These are phyloP conservation scores for Ophiostoma angusticollis DNA, from an alignment of 2,329 filamentous ascomycete genomes.

Conservation along the genomic window DNA sequence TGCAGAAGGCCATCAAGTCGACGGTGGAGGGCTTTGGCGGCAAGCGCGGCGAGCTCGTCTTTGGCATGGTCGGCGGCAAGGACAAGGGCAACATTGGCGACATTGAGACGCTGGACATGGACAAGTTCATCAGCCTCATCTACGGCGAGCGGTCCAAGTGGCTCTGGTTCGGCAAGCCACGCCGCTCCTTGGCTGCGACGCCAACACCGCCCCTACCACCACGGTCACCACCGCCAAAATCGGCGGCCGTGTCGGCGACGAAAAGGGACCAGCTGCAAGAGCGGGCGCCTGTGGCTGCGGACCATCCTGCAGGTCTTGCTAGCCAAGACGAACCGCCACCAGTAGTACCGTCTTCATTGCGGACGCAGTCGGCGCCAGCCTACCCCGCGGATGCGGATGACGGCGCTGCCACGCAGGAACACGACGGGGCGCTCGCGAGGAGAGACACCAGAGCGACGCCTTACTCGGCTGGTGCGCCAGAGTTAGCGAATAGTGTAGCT, in stretches of 20 bases:
- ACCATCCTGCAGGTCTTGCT: no score
- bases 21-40: slow-evolving; percentile 89
- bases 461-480: slow-evolving; percentile 31
- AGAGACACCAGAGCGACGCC: slow-evolving; percentile 33
- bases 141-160: slow-evolving; percentile 79
- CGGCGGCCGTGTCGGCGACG: no score
- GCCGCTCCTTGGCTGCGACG: slow-evolving; percentile 44
- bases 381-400: no score
- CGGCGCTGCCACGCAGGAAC: not conserved
- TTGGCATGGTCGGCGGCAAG: slow-evolving; percentile 80
- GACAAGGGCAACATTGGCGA: slow-evolving; percentile 86
- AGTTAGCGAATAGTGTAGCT: slow-evolving; percentile 31
- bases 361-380: no score
- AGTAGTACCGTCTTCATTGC: no score
- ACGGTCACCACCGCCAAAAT: not conserved
- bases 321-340: no score
- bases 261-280: no score
- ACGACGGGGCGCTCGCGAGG: slow-evolving; percentile 18
- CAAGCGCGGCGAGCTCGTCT: slow-evolving; percentile 85
- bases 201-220: slow-evolving; percentile 21
- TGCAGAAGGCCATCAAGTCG: slow-evolving; percentile 88
- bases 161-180: slow-evolving; percentile 86
- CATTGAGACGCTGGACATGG: slow-evolving; percentile 82
- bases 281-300: no score
- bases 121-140: slow-evolving; percentile 64